These are phyloP conservation scores for Sugiyamaella sp. DNA, from an alignment of 1,139 yeast genomes.

Conservation along the genomic window DNA sequence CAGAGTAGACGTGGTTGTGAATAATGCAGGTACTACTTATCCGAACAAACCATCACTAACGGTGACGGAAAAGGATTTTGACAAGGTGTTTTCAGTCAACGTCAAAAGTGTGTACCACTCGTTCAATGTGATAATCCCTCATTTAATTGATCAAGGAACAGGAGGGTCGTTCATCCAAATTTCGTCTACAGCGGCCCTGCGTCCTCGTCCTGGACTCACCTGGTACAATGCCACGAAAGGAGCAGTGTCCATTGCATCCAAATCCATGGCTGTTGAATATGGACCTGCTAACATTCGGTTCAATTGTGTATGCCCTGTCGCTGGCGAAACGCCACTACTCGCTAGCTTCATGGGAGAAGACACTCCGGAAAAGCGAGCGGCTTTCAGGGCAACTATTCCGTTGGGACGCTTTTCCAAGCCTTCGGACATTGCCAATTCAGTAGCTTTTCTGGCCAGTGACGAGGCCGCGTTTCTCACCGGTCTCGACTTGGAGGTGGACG, in stretches of 20 bases:
- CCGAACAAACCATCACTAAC: slow-evolving; percentile 30
- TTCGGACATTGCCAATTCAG: slow-evolving; percentile 50
- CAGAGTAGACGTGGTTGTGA: slow-evolving; percentile 34
- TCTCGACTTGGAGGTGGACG: slow-evolving; percentile 50
- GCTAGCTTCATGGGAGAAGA: slow-evolving; percentile 31
- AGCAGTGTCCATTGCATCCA: slow-evolving; percentile 32
- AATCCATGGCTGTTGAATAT: slow-evolving; percentile 31
- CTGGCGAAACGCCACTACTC: slow-evolving; percentile 31
- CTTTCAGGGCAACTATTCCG: slow-evolving; percentile 44
- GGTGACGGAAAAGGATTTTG: slow-evolving; percentile 30
- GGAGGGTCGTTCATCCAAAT: slow-evolving; percentile 34
- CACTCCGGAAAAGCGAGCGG: slow-evolving; percentile 27
- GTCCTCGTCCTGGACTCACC: slow-evolving; percentile 31
- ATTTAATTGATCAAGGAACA: slow-evolving; percentile 28
- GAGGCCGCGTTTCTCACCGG: slow-evolving; percentile 49
- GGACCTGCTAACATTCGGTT: slow-evolving; percentile 30
- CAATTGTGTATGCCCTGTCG: slow-evolving; percentile 32
- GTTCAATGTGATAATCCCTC: slow-evolving; percentile 30
- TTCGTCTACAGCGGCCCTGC: slow-evolving; percentile 33
- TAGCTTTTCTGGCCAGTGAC: slow-evolving; percentile 50
- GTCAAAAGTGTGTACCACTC: slow-evolving; percentile 33
- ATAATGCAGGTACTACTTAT: slow-evolving; percentile 36
- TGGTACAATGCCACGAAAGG: slow-evolving; percentile 37
- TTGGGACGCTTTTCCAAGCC: slow-evolving; percentile 48
- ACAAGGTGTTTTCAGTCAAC: slow-evolving; percentile 32